Evolutionary conservation across 2,329 filamentous ascomycete species (phyloP).

Genomic region (Rugonectria rugulosa): DNA sequence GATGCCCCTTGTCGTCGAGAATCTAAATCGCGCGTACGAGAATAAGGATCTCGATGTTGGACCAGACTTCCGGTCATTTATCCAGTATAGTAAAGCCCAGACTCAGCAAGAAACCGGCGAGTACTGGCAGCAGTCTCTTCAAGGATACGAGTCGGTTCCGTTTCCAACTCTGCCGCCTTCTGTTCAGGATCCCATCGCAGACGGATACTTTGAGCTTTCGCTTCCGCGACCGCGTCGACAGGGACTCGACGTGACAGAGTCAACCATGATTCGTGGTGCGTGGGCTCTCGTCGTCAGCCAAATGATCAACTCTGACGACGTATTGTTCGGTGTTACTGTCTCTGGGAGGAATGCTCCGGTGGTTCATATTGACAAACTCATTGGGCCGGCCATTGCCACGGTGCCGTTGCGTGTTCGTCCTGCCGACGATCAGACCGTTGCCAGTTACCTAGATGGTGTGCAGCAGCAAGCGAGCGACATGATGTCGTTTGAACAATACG

Average conservation of each 20-base stretch:
- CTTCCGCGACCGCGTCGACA: background rate
- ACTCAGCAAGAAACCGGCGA: background rate
- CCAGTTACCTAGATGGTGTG: background rate
- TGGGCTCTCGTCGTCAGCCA: background rate
- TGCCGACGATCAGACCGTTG: background rate
- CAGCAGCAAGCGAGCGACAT: background rate
- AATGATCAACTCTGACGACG: background rate
- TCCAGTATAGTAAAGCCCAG: background rate
- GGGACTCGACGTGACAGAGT: background rate
- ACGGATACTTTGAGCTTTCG: background rate
- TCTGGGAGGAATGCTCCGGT: background rate
- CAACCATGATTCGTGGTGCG: background rate
- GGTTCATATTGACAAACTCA: background rate
- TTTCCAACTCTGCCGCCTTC: background rate
- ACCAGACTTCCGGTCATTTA: background rate
- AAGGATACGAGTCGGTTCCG: background rate
- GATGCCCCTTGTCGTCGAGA: no score
- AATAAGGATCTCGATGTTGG: no score
- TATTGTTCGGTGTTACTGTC: background rate
- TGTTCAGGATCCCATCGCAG: background rate
- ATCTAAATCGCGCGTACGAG: no score
- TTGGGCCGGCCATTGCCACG: constrained; percentile 3
- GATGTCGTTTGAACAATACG: background rate
- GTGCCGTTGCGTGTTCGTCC: background rate
- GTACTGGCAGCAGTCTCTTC: background rate